Evolutionary conservation across 2,329 filamentous ascomycete genomes (phyloP), one percentile per base, ranked within the genome.

Genomic region (Fusarium mangiferae): DNA sequence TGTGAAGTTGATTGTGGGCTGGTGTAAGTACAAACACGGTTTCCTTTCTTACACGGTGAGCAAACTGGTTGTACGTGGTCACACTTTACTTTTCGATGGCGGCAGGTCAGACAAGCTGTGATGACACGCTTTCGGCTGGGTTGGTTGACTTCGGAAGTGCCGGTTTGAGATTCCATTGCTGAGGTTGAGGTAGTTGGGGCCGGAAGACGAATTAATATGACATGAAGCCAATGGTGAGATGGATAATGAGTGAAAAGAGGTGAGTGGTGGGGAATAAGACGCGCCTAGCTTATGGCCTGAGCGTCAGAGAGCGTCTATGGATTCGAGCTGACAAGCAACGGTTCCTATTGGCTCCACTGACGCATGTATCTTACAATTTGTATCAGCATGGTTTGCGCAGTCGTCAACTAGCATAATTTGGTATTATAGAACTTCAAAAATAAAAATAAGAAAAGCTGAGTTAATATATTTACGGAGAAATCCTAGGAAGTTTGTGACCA

Each of bases 21-120:
- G 14, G 48, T 17, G 13, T 61, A 61, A 41, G 30, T 61, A 30
- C 58, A 61, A 61, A 33, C 38, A 20, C 58, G 58, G 26, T 42
- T 56, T 33, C 48, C 48, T 18, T 60, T 61, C 58, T 61, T 61
- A 55, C 58, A 61, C 33, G 58, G 48, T 7, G 58, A 55, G 10
- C 58, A 56, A 18, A 55, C 10, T 12, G 48, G 58, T 10, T 55
- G 58, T n/a, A 6, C 24, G 20, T 61, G 58, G 42, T 61, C 58
- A 36, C 58, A 61, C 48, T 61, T 61, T 30, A 61, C 58, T 14
- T 61, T 61, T 5, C 58, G 28, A 42, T 26, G 48, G 22, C 48
- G 58, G 11, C 58, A 61, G 1, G 58, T 61, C n/a, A 61, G 36
- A 30, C 58, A 61, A 10, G 58, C 58, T 10, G 58, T 55, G 4